These are phyloP conservation scores for Pseudogymnoascus verrucosus DNA, from an alignment of 2,329 filamentous ascomycete species.

Conservation along the genomic window DNA sequence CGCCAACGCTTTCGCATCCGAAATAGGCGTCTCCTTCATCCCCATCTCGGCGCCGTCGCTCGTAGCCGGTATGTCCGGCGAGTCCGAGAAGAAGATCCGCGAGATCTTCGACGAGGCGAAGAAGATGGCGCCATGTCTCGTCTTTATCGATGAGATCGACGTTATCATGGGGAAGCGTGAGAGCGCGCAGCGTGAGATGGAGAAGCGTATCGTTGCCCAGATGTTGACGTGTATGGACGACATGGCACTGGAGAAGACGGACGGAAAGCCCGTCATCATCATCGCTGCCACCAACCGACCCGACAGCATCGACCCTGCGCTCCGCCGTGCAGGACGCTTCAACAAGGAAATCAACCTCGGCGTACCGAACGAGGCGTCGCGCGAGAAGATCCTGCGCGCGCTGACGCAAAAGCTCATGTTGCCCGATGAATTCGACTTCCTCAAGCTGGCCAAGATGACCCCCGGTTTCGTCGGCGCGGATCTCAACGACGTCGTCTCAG, in stretches of 20 bases:
- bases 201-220: constrained; percentile 76
- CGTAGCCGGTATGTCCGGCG: constrained; percentile 80
- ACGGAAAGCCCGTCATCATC: constrained; percentile 75
- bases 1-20: constrained; percentile 69
- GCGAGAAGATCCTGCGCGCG: constrained; percentile 69
- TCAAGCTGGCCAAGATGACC: constrained; percentile 68
- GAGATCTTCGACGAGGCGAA: constrained; percentile 86
- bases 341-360: constrained; percentile 80
- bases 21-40: constrained; percentile 69
- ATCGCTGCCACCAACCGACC: constrained; percentile 86
- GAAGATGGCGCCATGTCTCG: constrained; percentile 73
- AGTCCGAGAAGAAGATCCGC: constrained; percentile 78
- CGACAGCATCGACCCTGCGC: constrained; percentile 73
- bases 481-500: constrained; percentile 54
- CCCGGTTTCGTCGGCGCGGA: constrained; percentile 93
- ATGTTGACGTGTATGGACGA: constrained; percentile 82
- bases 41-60: constrained; percentile 75
- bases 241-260: constrained; percentile 61
- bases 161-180: constrained; percentile 82
- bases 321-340: constrained; percentile 68
- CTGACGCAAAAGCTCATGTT: constrained; percentile 60
- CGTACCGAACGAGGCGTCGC: constrained; percentile 70
- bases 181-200: constrained; percentile 77
- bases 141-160: constrained; percentile 91
- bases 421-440: constrained; percentile 64